Conservation (phyloP, 805 yeast genomes). For the Candida arabinofermentans region DNA sequence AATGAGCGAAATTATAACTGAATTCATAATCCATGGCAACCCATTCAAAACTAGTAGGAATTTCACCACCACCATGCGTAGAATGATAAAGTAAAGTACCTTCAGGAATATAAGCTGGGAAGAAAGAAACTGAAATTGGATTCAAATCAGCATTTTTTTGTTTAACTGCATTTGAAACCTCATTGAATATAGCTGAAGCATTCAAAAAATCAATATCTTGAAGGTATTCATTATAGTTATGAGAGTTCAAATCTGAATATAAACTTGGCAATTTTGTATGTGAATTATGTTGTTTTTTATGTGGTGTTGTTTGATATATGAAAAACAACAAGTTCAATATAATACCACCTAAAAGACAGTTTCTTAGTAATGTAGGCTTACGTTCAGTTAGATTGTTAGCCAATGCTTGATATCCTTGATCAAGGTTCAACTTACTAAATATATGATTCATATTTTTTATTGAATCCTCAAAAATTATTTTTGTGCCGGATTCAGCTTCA, state of each 20-base stretch:
- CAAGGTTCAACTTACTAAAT: background rate
- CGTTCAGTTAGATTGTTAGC: background rate
- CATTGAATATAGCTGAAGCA: constrained; percentile 53
- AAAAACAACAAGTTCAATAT: background rate
- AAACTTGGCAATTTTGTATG: background rate
- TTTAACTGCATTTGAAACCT: constrained; percentile 49
- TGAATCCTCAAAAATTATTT: too few relatives aligned
- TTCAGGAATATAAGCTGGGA: constrained; percentile 58
- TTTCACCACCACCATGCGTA: constrained; percentile 30
- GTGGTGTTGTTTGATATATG: background rate
- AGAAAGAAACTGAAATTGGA: constrained; percentile 54
- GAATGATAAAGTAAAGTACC: constrained; percentile 58
- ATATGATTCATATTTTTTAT: background rate
- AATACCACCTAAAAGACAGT: background rate
- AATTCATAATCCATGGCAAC: constrained; percentile 62
- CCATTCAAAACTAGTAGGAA: constrained; percentile 56
- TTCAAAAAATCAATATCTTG: constrained; percentile 38
- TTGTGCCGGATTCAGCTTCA: too few relatives aligned
- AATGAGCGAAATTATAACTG: constrained; percentile 43
- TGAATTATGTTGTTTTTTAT: background rate
- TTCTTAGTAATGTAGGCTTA: background rate
- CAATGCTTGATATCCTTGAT: background rate
- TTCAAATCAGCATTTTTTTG: constrained; percentile 47
- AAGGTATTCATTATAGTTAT: constrained; percentile 23
- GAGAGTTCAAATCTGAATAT: constrained; percentile 2